These are phyloP conservation scores for Capronia epimyces DNA, from an alignment of 2,329 filamentous ascomycete species.

Conservation along the genomic window DNA sequence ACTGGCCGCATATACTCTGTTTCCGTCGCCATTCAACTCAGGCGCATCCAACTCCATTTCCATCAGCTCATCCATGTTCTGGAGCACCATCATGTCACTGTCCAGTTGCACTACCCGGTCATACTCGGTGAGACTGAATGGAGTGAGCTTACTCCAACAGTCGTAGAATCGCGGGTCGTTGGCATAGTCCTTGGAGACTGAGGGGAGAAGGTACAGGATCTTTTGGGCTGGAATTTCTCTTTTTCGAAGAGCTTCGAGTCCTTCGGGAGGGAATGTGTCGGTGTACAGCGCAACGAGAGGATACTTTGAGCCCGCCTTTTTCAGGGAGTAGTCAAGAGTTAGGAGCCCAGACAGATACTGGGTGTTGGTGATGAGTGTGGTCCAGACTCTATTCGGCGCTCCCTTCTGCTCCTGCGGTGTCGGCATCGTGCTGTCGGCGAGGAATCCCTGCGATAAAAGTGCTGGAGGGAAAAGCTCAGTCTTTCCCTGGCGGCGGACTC, in stretches of 20 bases:
- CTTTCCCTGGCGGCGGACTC: background rate
- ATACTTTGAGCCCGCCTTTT: constrained; percentile 60
- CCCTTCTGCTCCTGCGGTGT: background rate
- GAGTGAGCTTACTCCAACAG: constrained; percentile 80
- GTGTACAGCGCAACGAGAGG: constrained; percentile 81
- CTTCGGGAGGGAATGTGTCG: constrained; percentile 63
- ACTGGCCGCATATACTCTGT: constrained; percentile 70
- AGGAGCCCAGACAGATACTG: constrained; percentile 76
- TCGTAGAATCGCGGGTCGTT: constrained; percentile 82
- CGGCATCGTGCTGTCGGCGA: constrained; percentile 1
- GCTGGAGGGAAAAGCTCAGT: constrained; percentile 1
- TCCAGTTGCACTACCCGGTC: constrained; percentile 76
- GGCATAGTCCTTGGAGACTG: constrained; percentile 59
- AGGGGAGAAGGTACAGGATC: constrained; percentile 68
- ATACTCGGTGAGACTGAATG: constrained; percentile 72
- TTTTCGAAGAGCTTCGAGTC: constrained; percentile 61
- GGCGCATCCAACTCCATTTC: constrained; percentile 65
- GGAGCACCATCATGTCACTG: constrained; percentile 76
- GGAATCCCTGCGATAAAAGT: background rate
- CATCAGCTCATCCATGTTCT: constrained; percentile 92
- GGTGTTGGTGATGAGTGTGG: constrained; percentile 78
- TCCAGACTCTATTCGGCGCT: constrained; percentile 62
- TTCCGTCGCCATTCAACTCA: constrained; percentile 46
- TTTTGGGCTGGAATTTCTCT: constrained; percentile 65
- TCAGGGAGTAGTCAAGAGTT: constrained; percentile 72